These are phyloP conservation scores for Sarcodon sp. DNA, from an alignment of 768 basidiomycete genomes.

Conservation along the genomic window DNA sequence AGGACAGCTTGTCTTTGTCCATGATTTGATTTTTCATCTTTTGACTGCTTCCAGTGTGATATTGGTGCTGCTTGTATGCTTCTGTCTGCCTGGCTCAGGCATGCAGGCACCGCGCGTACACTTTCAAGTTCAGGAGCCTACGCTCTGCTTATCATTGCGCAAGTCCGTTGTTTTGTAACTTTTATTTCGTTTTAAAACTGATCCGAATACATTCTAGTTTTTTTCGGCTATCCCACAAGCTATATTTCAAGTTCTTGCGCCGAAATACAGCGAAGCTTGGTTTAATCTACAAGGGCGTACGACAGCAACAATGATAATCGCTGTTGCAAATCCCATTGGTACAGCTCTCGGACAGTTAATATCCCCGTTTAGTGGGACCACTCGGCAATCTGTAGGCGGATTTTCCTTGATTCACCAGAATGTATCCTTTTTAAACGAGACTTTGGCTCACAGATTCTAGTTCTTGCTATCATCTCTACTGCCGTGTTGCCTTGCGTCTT, in stretches of 20 bases:
- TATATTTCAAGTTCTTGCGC: conserved; percentile 65
- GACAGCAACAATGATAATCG: conserved; percentile 57
- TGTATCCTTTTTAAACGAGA: neutral
- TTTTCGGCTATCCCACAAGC: conserved; percentile 57
- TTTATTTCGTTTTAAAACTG: neutral
- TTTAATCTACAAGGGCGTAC: conserved; percentile 67
- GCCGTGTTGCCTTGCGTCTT: conserved; percentile 45
- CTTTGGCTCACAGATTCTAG: conserved; percentile 34
- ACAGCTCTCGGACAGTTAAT: conserved; percentile 63
- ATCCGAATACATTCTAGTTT: conserved; percentile 23
- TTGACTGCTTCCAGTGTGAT: conserved; percentile 35
- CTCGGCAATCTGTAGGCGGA: conserved; percentile 38
- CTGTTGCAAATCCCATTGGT: conserved; percentile 61
- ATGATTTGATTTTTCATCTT: neutral
- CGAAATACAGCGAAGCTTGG: conserved; percentile 77
- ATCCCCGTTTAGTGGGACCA: conserved; percentile 41
- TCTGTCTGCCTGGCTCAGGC: conserved; percentile 66
- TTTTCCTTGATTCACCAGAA: conserved; percentile 9
- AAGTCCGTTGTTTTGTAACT: conserved; percentile 26
- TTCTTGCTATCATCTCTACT: conserved; percentile 61
- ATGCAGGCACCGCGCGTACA: conserved; percentile 48
- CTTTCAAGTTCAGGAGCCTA: conserved; percentile 43
- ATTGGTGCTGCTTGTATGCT: conserved; percentile 40
- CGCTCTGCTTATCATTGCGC: conserved; percentile 55
- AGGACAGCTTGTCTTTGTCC: conserved; percentile 8